Conservation (phyloP, 257 asterid genomes). For the Petunia secreta region DNA sequence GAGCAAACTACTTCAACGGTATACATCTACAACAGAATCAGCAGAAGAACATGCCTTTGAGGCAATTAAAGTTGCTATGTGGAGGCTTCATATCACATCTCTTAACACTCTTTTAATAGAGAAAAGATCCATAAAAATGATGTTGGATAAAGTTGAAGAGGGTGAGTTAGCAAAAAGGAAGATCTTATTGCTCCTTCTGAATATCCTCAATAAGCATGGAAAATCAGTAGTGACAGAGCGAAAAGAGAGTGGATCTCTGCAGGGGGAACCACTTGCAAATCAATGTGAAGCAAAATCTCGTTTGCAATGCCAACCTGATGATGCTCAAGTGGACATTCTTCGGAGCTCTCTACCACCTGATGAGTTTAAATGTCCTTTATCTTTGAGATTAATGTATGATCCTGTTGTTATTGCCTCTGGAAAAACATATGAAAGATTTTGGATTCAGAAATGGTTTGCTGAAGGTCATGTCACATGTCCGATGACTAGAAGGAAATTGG, state of each 20-base stretch:
- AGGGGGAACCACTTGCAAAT: background rate
- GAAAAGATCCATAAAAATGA: conserved; percentile 27
- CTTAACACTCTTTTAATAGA: conserved; percentile 27
- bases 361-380: conserved; percentile 75
- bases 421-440: conserved; percentile 87
- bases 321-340: background rate
- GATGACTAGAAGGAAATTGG: conserved; percentile 84
- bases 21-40: background rate
- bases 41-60: conserved; percentile 15
- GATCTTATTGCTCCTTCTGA: conserved; percentile 11
- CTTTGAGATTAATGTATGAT: conserved; percentile 73
- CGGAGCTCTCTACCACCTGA: conserved; percentile 61
- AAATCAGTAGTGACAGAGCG: conserved; percentile 10
- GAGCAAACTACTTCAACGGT: conserved; percentile 9
- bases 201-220: conserved; percentile 22
- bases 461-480: conserved; percentile 96
- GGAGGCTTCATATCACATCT: conserved; percentile 28
- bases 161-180: conserved; percentile 17
- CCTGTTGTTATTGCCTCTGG: conserved; percentile 80
- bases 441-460: conserved; percentile 91
- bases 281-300: conserved; percentile 10
- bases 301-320: background rate
- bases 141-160: background rate
- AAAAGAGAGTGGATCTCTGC: background rate
- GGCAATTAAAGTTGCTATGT: conserved; percentile 23